Conservation (phyloP, 1,284 basidiomycete species). For the Ceratobasidium papillatum region DNA sequence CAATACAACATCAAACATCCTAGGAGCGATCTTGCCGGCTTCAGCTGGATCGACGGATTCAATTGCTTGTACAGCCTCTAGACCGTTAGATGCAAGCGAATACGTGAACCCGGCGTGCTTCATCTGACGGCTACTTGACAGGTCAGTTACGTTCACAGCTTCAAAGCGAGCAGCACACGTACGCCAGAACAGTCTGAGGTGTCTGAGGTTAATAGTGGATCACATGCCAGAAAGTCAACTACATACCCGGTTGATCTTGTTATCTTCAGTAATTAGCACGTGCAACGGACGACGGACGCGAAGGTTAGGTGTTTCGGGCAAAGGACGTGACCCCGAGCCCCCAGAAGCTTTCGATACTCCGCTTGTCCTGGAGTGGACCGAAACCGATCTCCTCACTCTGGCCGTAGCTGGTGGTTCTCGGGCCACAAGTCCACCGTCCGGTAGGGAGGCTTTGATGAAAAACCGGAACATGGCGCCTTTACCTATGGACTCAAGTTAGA, state of each 20-base stretch:
- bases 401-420: neutral
- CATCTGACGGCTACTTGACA: slow-evolving; percentile 46
- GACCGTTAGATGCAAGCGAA: slow-evolving; percentile 47
- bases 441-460: slow-evolving; percentile 45
- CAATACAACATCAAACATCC: too few relatives aligned
- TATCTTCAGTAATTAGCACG: slow-evolving; percentile 49
- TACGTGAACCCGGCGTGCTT: slow-evolving; percentile 47
- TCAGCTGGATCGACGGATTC: slow-evolving; percentile 19
- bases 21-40: neutral
- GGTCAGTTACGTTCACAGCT: neutral
- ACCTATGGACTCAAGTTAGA: slow-evolving; percentile 18
- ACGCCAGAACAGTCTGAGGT: slow-evolving; percentile 38
- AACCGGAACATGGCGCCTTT: slow-evolving; percentile 50
- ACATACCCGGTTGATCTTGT: slow-evolving; percentile 47
- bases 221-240: neutral
- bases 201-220: neutral
- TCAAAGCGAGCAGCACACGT: neutral
- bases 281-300: slow-evolving; percentile 25
- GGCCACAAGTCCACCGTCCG: neutral
- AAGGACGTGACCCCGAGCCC: slow-evolving; percentile 16
- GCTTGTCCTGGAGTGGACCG: neutral
- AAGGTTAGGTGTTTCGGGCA: slow-evolving; percentile 28
- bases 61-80: slow-evolving; percentile 47
- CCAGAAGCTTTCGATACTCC: slow-evolving; percentile 32
- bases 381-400: neutral